Conservation (phyloP, 1,284 basidiomycete genomes). For the Ustilago cynodontis region DNA sequence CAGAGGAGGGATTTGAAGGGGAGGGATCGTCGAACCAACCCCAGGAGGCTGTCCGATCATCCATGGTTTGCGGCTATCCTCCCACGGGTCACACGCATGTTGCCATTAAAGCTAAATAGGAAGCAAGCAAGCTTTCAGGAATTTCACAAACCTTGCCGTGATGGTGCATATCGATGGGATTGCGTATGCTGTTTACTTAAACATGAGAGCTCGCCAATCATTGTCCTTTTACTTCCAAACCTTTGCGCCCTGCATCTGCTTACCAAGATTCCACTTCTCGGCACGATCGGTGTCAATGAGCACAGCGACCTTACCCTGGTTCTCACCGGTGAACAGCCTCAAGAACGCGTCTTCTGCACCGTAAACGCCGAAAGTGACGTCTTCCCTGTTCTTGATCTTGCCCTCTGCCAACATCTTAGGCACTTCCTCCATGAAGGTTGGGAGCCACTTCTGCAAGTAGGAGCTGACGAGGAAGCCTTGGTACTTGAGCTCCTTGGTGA, state of each 20-base stretch:
- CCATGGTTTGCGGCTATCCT: too few relatives aligned
- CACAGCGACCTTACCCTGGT: conserved; percentile 49
- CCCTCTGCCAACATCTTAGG: conserved; percentile 49
- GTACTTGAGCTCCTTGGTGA: conserved; percentile 50
- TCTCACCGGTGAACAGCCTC: conserved; percentile 50
- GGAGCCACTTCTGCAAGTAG: conserved; percentile 45
- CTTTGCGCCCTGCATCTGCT: conserved; percentile 33
- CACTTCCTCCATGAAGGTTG: conserved; percentile 39
- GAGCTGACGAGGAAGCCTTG: conserved; percentile 46
- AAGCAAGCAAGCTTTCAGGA: too few relatives aligned
- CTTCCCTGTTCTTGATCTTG: conserved; percentile 46
- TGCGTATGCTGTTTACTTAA: background rate
- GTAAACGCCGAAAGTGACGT: conserved; percentile 50
- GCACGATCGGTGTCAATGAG: conserved; percentile 50
- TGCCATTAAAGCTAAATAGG: too few relatives aligned
- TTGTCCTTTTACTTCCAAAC: conserved; percentile 36
- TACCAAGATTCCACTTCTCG: conserved; percentile 45
- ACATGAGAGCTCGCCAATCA: background rate
- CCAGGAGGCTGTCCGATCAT: too few relatives aligned
- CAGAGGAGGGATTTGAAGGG: too few relatives aligned
- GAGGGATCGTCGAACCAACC: too few relatives aligned
- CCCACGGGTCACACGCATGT: too few relatives aligned
- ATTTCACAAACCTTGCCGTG: too few relatives aligned
- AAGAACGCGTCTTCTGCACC: conserved; percentile 52
- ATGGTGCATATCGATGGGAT: background rate